Percentiles rank a stretch among this genome's conserved stretches.
Evolutionary conservation across 1,284 basidiomycete genomes (phyloP).

Genomic region (Cystobasidium pallidum): DNA sequence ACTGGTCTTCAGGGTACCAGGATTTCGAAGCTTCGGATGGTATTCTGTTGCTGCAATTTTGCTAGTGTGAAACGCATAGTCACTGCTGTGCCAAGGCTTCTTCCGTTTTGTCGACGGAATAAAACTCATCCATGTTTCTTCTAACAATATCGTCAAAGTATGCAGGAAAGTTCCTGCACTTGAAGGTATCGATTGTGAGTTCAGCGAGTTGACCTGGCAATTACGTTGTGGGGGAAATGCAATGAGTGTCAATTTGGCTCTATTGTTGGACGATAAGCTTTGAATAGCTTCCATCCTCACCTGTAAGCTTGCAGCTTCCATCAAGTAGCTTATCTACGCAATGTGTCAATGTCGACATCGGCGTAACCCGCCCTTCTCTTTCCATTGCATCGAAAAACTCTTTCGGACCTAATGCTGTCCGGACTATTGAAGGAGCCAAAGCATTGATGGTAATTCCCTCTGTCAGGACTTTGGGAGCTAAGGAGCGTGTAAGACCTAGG

Average conservation of each 20-base stretch:
- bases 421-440: slow-evolving; percentile 36
- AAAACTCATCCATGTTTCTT: slow-evolving; percentile 31
- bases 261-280: no score
- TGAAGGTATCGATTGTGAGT: neutral
- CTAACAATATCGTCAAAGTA: slow-evolving; percentile 12
- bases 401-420: slow-evolving; percentile 46
- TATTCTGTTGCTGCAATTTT: no score
- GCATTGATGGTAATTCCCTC: slow-evolving; percentile 51
- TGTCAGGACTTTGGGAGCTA: slow-evolving; percentile 45
- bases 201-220: slow-evolving; percentile 22
- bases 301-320: slow-evolving; percentile 13
- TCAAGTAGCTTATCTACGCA: slow-evolving; percentile 21
- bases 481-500: slow-evolving; percentile 40
- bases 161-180: neutral
- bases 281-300: neutral
- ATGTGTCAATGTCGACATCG: slow-evolving; percentile 33
- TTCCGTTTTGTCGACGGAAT: neutral
- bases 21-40: no score
- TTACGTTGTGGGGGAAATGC: no score
- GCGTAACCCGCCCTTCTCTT: slow-evolving; percentile 23
- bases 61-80: no score
- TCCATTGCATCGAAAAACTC: slow-evolving; percentile 29
- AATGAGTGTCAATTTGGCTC: no score
- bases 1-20: no score
- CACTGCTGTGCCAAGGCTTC: neutral